phyloP scores from a whole-genome alignment of 2,329 filamentous ascomycete genomes.

The Periconia macrospinosa region DNA sequence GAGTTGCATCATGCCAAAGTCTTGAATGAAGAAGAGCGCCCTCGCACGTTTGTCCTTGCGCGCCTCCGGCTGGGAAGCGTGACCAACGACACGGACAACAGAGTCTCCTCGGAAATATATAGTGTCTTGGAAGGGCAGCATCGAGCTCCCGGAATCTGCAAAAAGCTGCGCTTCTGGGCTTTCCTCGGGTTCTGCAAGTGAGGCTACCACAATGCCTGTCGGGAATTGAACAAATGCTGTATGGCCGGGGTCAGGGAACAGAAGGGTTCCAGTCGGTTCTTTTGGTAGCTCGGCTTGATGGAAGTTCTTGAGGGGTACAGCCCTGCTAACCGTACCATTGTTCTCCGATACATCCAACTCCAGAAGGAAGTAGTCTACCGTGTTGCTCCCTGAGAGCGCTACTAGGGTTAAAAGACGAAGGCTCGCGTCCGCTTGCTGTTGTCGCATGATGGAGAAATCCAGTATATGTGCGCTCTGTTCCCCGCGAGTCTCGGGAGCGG shows the following conservation, averaged over 20 bases:
- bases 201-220: conserved; percentile 75
- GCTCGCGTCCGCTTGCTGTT: conserved; percentile 34
- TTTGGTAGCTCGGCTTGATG: conserved; percentile 41
- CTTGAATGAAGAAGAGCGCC: conserved; percentile 59
- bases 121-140: conserved; percentile 77
- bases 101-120: conserved; percentile 70
- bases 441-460: conserved; percentile 72
- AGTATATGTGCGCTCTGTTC: conserved; percentile 69
- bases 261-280: conserved; percentile 55
- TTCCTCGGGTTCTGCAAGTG: conserved; percentile 67
- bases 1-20: conserved; percentile 61
- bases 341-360: conserved; percentile 65
- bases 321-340: conserved; percentile 61
- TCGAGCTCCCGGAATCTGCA: conserved; percentile 31
- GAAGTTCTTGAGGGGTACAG: conserved; percentile 65
- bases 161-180: conserved; percentile 77
- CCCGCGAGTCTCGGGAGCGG: conserved; percentile 50
- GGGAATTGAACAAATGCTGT: conserved; percentile 83
- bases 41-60: conserved; percentile 42
- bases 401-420: conserved; percentile 36
- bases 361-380: conserved; percentile 71
- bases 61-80: conserved; percentile 49
- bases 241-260: conserved; percentile 76
- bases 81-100: conserved; percentile 54
- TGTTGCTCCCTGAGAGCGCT: conserved; percentile 28